A percentile compares a stretch with the other conserved stretches of the same genome.
Evolutionary conservation across 306 rosid species (phyloP).

Genomic region (Senna tora): DNA sequence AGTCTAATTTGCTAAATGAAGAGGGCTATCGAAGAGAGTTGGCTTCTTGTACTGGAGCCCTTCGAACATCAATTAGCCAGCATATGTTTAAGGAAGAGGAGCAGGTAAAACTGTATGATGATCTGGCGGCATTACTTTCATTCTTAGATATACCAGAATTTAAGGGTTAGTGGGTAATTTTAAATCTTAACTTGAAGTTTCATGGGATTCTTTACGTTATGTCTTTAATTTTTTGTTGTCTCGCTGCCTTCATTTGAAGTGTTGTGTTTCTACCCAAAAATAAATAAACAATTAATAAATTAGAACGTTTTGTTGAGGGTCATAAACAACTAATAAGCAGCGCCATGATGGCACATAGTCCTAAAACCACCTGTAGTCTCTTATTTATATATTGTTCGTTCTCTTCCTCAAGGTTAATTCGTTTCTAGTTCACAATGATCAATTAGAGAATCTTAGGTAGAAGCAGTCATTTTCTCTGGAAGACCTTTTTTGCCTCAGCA

Average conservation of each 20-base stretch:
- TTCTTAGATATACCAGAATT: background rate
- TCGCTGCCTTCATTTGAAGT: constrained; percentile 9
- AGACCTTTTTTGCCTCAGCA: background rate
- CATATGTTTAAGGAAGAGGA: constrained; percentile 47
- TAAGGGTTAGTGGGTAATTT: background rate
- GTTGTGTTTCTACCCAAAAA: background rate
- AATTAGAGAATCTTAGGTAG: background rate
- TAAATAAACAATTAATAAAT: background rate
- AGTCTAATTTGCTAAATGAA: constrained; percentile 34
- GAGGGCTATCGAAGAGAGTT: constrained; percentile 38
- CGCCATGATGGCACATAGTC: background rate
- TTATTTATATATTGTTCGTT: background rate
- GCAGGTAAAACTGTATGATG: constrained; percentile 28
- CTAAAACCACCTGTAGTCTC: background rate
- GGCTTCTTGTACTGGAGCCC: constrained; percentile 44
- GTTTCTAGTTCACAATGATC: background rate
- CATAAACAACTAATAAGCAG: background rate
- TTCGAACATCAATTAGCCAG: constrained; percentile 41
- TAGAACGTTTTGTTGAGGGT: background rate
- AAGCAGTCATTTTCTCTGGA: constrained; percentile 1
- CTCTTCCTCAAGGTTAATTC: background rate
- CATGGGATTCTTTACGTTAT: background rate
- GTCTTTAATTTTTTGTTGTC: background rate
- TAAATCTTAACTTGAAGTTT: background rate
- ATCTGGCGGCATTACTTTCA: background rate